Conservation (phyloP, 306 rosid genomes). For the Prunus campanulata region DNA sequence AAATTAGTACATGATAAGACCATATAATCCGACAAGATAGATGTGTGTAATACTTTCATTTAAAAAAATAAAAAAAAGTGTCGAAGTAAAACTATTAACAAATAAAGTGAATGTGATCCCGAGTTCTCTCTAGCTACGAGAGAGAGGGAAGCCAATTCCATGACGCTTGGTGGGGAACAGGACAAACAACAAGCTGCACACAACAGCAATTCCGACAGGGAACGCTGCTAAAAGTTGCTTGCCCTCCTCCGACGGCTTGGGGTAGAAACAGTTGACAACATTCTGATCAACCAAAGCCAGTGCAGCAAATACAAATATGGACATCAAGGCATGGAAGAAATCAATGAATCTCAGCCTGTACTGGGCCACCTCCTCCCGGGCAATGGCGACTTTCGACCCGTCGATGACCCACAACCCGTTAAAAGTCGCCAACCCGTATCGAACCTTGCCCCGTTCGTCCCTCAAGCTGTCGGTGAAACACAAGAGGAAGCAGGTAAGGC, state of each 20-base stretch:
- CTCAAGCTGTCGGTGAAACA: conserved; percentile 68
- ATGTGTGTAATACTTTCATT: too few species aligned
- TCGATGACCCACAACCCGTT: conserved; percentile 67
- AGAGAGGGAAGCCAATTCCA: conserved; percentile 81
- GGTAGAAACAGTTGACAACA: conserved; percentile 64
- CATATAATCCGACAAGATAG: too few species aligned
- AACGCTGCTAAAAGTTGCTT: conserved; percentile 55
- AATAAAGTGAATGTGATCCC: not conserved
- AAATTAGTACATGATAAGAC: too few species aligned
- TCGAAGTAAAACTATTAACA: not conserved
- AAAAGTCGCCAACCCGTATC: conserved; percentile 69
- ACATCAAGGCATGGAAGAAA: conserved; percentile 61
- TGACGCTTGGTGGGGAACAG: conserved; percentile 63
- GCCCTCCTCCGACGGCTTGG: conserved; percentile 51
- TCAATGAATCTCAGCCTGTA: conserved; percentile 50
- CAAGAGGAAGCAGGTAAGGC: conserved; percentile 48
- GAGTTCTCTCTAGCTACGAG: conserved; percentile 25
- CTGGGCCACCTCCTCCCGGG: conserved; percentile 41
- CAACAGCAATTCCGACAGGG: conserved; percentile 65
- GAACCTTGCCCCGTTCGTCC: conserved; percentile 61
- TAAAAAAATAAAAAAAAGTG: rapidly evolving
- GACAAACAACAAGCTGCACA: conserved; percentile 57
- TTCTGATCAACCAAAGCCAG: conserved; percentile 64
- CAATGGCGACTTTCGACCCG: conserved; percentile 38
- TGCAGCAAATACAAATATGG: conserved; percentile 63